Conservation (phyloP, 331 rosid genomes). For the Dryas integrifolia region DNA sequence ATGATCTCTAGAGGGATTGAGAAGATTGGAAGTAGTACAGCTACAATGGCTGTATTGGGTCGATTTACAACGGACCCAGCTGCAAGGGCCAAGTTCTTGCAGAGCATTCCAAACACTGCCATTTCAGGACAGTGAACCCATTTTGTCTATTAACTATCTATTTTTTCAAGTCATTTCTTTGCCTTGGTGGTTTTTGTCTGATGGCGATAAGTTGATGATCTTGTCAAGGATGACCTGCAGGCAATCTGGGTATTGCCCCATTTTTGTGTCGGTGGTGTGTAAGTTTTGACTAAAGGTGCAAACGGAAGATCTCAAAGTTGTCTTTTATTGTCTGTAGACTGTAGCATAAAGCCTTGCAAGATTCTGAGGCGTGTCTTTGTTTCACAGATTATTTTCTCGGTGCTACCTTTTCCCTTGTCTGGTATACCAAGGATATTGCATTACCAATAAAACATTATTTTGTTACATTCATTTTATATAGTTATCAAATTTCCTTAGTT, state of each 20-base stretch:
- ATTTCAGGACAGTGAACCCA: slow-evolving; percentile 31
- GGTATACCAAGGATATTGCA: not conserved
- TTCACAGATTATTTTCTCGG: not conserved
- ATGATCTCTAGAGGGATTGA: slow-evolving; percentile 93
- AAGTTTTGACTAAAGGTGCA: not conserved
- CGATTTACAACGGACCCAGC: slow-evolving; percentile 53
- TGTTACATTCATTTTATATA: not conserved
- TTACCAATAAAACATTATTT: not conserved
- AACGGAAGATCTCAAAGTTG: not conserved
- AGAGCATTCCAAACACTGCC: slow-evolving; percentile 57
- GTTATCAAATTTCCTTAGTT: not conserved
- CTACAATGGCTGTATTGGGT: slow-evolving; percentile 82
- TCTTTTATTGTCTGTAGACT: not conserved
- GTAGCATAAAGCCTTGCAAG: slow-evolving; percentile 15
- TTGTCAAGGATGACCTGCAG: slow-evolving; percentile 12
- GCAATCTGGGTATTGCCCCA: slow-evolving; percentile 14
- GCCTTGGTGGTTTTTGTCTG: slow-evolving; percentile 17
- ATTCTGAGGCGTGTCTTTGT: slow-evolving; percentile 13
- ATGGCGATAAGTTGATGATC: slow-evolving; percentile 11
- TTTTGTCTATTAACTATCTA: slow-evolving; percentile 20
- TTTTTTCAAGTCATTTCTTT: slow-evolving; percentile 19
- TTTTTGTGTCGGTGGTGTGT: slow-evolving; percentile 23
- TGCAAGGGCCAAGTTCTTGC: slow-evolving; percentile 64
- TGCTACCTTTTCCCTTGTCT: not conserved
- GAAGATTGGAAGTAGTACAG: slow-evolving; percentile 85